Conservation (phyloP, 768 basidiomycete species). For the Psilocybe subaeruginosa region DNA sequence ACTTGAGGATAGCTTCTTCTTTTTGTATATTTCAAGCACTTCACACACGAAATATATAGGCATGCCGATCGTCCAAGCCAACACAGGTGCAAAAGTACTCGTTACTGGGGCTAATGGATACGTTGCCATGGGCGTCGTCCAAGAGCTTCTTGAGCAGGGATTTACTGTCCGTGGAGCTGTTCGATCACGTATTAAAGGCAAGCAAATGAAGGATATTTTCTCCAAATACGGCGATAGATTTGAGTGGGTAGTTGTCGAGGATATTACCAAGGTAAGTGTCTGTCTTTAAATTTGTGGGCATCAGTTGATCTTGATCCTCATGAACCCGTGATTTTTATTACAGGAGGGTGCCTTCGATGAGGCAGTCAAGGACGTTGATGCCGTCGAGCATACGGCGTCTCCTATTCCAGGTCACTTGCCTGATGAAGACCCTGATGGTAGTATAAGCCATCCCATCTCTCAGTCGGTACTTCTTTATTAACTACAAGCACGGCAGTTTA, state of each 20-base stretch:
- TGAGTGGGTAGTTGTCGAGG: slow-evolving; percentile 67
- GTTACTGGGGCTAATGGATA: slow-evolving; percentile 66
- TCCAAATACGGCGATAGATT: slow-evolving; percentile 60
- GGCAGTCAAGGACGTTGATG: slow-evolving; percentile 75
- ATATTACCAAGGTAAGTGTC: slow-evolving; percentile 50
- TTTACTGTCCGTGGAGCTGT: slow-evolving; percentile 70
- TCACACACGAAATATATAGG: no score
- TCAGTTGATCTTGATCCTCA: background rate
- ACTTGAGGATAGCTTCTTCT: no score
- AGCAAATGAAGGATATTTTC: slow-evolving; percentile 57
- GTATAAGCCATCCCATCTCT: background rate
- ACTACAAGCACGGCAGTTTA: background rate
- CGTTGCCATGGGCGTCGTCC: slow-evolving; percentile 61
- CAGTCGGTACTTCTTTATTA: background rate
- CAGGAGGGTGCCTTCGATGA: slow-evolving; percentile 77
- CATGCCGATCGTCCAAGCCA: slow-evolving; percentile 8
- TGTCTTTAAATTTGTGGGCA: background rate
- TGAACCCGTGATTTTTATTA: background rate
- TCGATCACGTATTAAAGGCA: slow-evolving; percentile 59
- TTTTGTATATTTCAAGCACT: no score
- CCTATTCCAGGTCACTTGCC: slow-evolving; percentile 41
- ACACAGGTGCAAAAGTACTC: slow-evolving; percentile 33
- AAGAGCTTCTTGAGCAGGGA: slow-evolving; percentile 58
- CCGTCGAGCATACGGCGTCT: slow-evolving; percentile 69
- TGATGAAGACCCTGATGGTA: background rate